Base-by-base conservation (phyloP, 2,329 filamentous ascomycete genomes). In the Lecanosticta acicola region DNA sequence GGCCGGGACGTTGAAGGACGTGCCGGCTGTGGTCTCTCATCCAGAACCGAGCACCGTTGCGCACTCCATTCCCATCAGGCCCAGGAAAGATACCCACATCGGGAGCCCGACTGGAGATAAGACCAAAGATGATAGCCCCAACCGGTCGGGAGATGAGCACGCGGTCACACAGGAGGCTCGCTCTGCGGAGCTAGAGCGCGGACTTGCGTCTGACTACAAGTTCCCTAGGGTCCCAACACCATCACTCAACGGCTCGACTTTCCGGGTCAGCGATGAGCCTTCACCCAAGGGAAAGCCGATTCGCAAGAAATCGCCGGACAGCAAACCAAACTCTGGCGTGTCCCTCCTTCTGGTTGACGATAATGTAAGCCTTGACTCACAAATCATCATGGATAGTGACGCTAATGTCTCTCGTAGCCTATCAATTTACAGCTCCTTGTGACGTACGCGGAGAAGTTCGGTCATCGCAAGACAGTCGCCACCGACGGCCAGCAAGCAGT, bases 401-500 rank as follows among this genome's bases (percentile, higher is more conserved):
- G 3, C 37, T 41, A 19, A 37, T 24, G 14, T 3, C 13, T 8
- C 17, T 34, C 14, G 3, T 35, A 60, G 55, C 50, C 56, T 10
- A 59, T 65, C 48, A 66, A 65, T 26, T 56, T 66, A 9, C 55
- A 58, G 21, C 57, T 65, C 3, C 58, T 64, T 2, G 48, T 57
- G 3, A 59, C 57, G 38, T 63, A 61, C 46, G 57, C 59, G n/a
- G 44, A 54, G 7, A 64, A 62, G 35, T 57, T 68, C 3, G 64
- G 68, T 2, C 68, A 70, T 2, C 66, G 61, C n/a, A 61, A 63
- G 3, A 63, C 68, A n/a, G 68, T 67, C 11, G 75, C 74, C 1
- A 59, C 59, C 17, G 68, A 77, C 50, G 75, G 75, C 4, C 63
- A 70, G 1, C 68, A 76, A 55, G 75, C 75, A 2, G 68, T 77